Percentiles rank a stretch among this genome's conserved stretches.
Evolutionary conservation across 352 stramenopile genomes (phyloP).

Genomic region (Thalassiosira exigua): DNA sequence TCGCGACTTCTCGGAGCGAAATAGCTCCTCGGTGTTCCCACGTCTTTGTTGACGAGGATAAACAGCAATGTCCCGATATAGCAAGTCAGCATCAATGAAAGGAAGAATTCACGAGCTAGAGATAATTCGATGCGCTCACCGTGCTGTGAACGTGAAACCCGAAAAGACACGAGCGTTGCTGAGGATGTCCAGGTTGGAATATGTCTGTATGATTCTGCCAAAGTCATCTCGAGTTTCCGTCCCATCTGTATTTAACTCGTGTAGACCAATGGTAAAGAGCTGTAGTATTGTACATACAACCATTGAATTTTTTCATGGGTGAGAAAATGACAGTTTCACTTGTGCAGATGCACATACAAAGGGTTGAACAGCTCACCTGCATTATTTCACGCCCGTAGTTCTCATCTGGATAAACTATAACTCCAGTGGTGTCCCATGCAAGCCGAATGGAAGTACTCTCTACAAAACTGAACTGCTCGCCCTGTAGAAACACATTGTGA

Average conservation of each 20-base stretch:
- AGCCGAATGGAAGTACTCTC: constrained; percentile 33
- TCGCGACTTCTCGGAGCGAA: not conserved
- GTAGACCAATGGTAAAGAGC: constrained; percentile 50
- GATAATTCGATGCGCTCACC: no score
- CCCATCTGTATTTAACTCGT: constrained; percentile 68
- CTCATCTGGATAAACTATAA: constrained; percentile 60
- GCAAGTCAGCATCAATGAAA: no score
- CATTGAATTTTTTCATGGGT: no score
- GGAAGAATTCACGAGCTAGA: no score
- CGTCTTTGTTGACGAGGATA: constrained; percentile 7
- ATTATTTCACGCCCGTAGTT: constrained; percentile 69
- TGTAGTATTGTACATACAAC: no score
- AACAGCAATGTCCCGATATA: no score
- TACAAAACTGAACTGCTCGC: constrained; percentile 53
- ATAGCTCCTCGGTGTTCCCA: constrained; percentile 8
- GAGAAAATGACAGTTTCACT: no score
- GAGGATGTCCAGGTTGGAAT: constrained; percentile 73
- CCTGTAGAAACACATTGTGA: no score
- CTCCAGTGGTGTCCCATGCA: not conserved
- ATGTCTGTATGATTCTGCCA: constrained; percentile 46
- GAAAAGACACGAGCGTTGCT: constrained; percentile 61
- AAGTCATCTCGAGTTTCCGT: constrained; percentile 51
- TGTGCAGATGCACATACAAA: no score
- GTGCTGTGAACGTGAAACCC: no score
- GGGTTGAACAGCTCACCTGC: no score